These are phyloP conservation scores for Rhodotorula sp. DNA, from an alignment of 1,284 basidiomycete species.

Conservation along the genomic window DNA sequence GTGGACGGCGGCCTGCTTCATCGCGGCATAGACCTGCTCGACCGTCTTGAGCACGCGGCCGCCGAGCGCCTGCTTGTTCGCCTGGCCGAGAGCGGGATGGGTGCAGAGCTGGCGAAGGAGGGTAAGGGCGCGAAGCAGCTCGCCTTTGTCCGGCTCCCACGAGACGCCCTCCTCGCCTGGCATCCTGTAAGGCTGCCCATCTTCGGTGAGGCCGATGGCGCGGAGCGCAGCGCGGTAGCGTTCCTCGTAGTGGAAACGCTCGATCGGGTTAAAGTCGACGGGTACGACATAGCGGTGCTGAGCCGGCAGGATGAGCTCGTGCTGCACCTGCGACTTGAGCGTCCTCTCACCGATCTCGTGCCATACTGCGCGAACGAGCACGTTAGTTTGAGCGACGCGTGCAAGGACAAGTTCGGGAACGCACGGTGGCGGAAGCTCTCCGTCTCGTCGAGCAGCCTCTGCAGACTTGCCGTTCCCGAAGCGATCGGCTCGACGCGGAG, in stretches of 20 bases:
- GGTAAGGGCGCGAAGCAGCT: slow-evolving; percentile 35
- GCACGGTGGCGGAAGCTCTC: slow-evolving; percentile 25
- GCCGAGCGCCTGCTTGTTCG: slow-evolving; percentile 2
- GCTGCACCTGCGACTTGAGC: slow-evolving; percentile 38
- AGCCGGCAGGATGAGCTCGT: slow-evolving; percentile 39
- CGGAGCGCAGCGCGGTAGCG: slow-evolving; percentile 35
- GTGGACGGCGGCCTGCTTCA: slow-evolving; percentile 35
- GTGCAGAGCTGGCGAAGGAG: slow-evolving; percentile 28
- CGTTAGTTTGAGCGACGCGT: background rate
- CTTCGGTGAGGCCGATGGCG: slow-evolving; percentile 28
- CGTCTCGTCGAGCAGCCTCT: slow-evolving; percentile 33
- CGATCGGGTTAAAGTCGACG: slow-evolving; percentile 39
- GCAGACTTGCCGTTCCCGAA: slow-evolving; percentile 8
- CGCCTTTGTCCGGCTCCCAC: slow-evolving; percentile 25
- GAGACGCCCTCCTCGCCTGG: background rate
- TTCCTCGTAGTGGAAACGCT: slow-evolving; percentile 37
- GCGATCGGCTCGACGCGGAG: slow-evolving; percentile 38
- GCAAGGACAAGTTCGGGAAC: background rate
- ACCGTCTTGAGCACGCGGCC: slow-evolving; percentile 38
- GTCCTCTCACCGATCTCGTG: slow-evolving; percentile 41
- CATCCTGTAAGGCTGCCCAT: slow-evolving; percentile 15
- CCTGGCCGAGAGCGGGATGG: slow-evolving; percentile 32
- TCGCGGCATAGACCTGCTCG: slow-evolving; percentile 37
- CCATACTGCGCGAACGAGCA: background rate
- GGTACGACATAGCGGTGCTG: slow-evolving; percentile 42